Percentiles rank a stretch among this genome's conserved stretches.
Evolutionary conservation across 495 filamentous ascomycete species (phyloP).

Genomic region (Cercophora samala): DNA sequence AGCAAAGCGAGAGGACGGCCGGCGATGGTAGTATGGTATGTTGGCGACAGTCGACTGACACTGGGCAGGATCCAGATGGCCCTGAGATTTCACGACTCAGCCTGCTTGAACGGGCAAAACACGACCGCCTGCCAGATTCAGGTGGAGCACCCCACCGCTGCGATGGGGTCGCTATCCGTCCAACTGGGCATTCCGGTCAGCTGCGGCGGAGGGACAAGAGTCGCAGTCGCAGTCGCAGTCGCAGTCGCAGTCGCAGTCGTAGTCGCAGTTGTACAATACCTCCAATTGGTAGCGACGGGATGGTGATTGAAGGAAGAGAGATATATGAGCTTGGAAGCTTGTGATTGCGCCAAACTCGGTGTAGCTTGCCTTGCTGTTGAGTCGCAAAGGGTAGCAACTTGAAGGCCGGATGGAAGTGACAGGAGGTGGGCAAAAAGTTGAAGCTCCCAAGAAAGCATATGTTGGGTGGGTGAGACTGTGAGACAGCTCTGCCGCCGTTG

Average conservation of each 20-base stretch:
- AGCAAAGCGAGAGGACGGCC: constrained; percentile 10
- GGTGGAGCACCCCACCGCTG: constrained; percentile 18
- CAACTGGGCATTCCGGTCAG: constrained; percentile 14
- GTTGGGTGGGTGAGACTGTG: no score
- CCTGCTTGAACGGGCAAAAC: constrained; percentile 18
- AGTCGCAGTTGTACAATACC: neutral
- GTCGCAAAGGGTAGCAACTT: no score
- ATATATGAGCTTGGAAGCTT: neutral
- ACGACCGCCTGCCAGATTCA: constrained; percentile 36
- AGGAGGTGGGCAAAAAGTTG: neutral
- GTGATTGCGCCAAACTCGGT: neutral
- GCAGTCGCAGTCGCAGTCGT: neutral
- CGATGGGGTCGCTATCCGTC: constrained; percentile 19
- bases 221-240: neutral
- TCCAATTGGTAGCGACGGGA: no score
- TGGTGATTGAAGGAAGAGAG: neutral
- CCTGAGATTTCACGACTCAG: constrained; percentile 21
- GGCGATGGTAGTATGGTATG: constrained; percentile 8
- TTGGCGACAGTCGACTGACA: constrained; percentile 17
- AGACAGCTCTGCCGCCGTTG: neutral
- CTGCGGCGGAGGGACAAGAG: neutral
- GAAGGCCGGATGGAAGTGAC: neutral
- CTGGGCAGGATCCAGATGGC: constrained; percentile 16
- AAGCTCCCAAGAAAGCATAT: neutral
- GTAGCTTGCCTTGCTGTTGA: no score